Conservation (phyloP, 345 rosid genomes). For the Punica granatum region DNA sequence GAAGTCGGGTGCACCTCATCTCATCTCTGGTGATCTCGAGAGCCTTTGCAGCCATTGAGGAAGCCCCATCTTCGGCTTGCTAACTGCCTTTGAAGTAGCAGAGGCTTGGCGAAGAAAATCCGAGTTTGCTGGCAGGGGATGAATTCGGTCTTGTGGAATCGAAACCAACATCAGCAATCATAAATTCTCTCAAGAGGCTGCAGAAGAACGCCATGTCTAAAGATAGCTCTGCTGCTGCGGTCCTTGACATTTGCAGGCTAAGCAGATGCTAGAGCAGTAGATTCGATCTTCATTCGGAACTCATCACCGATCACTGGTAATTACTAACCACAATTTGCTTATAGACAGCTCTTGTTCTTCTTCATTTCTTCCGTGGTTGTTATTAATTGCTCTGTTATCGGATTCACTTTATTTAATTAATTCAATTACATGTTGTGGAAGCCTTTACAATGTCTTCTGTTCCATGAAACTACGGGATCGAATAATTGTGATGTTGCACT, state of each 20-base stretch:
- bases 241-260: constrained; percentile 23
- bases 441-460: neutral
- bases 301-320: neutral
- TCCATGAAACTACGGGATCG: neutral
- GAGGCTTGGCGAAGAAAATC: constrained; percentile 11
- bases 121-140: neutral
- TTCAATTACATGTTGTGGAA: neutral
- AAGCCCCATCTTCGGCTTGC: constrained; percentile 13
- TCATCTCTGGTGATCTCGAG: constrained; percentile 15
- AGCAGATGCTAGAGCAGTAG: constrained; percentile 28
- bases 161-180: constrained; percentile 14
- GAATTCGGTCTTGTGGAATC: constrained; percentile 5
- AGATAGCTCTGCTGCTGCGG: constrained; percentile 22
- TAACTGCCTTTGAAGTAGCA: constrained; percentile 28
- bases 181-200: constrained; percentile 25
- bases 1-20: constrained; percentile 46
- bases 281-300: neutral
- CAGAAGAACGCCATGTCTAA: constrained; percentile 18
- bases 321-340: neutral
- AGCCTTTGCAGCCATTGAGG: constrained; percentile 12
- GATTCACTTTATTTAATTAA: neutral
- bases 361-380: neutral
- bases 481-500: neutral
- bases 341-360: neutral
- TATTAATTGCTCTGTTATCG: neutral